Conservation (phyloP, 78 protist genomes). For the Pigoraptor vietnamica region DNA sequence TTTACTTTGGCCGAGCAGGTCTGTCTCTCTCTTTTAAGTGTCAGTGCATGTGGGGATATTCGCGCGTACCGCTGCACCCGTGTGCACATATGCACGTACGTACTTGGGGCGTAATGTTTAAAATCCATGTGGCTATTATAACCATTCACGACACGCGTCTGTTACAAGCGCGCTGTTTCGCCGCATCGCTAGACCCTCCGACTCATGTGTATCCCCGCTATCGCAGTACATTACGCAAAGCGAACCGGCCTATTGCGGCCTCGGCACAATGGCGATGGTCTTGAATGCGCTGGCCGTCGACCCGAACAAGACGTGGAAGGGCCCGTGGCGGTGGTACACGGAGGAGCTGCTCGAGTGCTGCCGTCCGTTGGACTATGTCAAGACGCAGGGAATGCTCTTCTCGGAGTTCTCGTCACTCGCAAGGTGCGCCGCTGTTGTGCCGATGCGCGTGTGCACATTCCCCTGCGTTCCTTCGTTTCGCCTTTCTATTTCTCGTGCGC, state of each 20-base stretch:
- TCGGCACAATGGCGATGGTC: constrained; percentile 71
- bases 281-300: constrained; percentile 72
- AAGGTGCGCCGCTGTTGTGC: too few species aligned
- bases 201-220: too few species aligned
- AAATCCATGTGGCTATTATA: too few species aligned
- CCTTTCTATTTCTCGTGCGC: too few species aligned
- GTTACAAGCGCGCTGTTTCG: too few species aligned
- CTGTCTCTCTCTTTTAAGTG: neutral
- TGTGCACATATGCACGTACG: neutral
- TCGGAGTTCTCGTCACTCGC: neutral
- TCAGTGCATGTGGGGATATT: too few species aligned
- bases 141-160: too few species aligned
- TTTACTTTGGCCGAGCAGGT: constrained; percentile 45
- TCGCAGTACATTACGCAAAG: constrained; percentile 51
- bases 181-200: too few species aligned
- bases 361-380: constrained; percentile 10
- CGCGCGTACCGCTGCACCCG: neutral
- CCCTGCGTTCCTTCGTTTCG: too few species aligned
- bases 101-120: too few species aligned
- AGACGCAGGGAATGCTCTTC: neutral
- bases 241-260: constrained; percentile 77
- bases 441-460: too few species aligned
- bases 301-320: constrained; percentile 78
- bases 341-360: constrained; percentile 81
- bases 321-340: constrained; percentile 84